Evolutionary conservation across 2,329 filamentous ascomycete genomes (phyloP), one percentile per base, ranked within the genome.

Genomic region (Hypoxylon rubiginosum): DNA sequence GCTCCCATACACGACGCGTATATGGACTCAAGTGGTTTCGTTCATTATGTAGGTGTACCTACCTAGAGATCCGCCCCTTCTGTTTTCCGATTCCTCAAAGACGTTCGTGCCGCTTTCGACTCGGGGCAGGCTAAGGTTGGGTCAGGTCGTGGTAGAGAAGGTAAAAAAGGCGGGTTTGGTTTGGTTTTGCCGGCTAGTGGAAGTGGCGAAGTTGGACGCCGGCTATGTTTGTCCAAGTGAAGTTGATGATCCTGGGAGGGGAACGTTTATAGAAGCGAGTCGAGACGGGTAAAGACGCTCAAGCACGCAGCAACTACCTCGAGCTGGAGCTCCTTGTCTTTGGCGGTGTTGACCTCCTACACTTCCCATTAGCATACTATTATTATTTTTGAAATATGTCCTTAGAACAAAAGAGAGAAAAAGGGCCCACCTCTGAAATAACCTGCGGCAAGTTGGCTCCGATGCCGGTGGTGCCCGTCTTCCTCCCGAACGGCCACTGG

Each of bases 261-360:
- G 15, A 54, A 56, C 45, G 43, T 70, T 83, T 88, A 99, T 79
- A 99, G 90, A 67, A 99, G 86, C 55, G 96, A 98, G 83, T 99
- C 96, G 75, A 99, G 91, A 78, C 95, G 90, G 70, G 96, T 99
- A 80, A 99, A 99, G 76, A 99, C 96, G 82, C 92, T 97, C 80
- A 99, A 83, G 81, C 96, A 98, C 72, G 96, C 96, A 56, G 96
- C 94, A 58, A 99, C 93, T 76, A 97, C 95, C 87, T 99, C 96
- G 71, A 99, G 87, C 80, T 98, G 96, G 75, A 98, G 86, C 79
- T 99, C 96, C 83, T 93, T 97, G 73, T 98, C 95, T 80, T 97
- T 97, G 76, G 87, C 88, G 68, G 88, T 91, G 80, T 90, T 92
- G 72, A 97, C 86, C 80, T 99, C 96, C 81, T 90, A 68, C 53